These are phyloP conservation scores for Ambrosiella beaveri DNA, from an alignment of 2,329 filamentous ascomycete species.

Conservation along the genomic window DNA sequence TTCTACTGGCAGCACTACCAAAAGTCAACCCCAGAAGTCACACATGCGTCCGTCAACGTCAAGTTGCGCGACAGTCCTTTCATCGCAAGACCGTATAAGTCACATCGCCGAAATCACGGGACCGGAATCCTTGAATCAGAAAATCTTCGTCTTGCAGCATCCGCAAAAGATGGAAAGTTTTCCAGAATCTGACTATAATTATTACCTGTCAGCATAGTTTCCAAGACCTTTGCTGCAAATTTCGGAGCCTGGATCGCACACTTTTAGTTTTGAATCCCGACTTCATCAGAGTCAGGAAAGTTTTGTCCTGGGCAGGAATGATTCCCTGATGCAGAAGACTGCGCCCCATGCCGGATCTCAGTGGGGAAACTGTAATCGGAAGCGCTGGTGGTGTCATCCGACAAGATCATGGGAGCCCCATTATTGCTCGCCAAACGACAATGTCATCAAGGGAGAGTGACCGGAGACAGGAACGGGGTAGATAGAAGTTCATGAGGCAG, in stretches of 20 bases:
- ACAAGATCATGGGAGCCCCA: background rate
- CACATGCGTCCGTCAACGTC: background rate
- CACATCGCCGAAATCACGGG: constrained; percentile 1
- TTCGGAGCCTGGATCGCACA: background rate
- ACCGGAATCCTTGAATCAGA: background rate
- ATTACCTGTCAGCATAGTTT: background rate
- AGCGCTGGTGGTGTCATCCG: background rate
- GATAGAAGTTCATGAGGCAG: background rate
- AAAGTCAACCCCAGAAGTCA: background rate
- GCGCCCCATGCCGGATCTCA: background rate
- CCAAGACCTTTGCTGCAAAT: background rate
- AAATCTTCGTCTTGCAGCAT: background rate
- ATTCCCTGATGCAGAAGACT: constrained; percentile 15
- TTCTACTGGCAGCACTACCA: background rate
- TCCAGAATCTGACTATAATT: constrained; percentile 5
- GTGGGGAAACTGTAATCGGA: background rate
- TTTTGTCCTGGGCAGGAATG: constrained; percentile 19
- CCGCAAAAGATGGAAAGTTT: background rate
- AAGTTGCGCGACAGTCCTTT: background rate
- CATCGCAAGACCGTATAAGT: background rate
- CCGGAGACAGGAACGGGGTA: background rate
- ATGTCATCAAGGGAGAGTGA: background rate
- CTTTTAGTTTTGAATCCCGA: background rate
- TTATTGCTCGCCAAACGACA: background rate
- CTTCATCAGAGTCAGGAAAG: constrained; percentile 20